These are phyloP conservation scores for Leishmania aethiopica DNA, from an alignment of 208 protist species.

Conservation along the genomic window DNA sequence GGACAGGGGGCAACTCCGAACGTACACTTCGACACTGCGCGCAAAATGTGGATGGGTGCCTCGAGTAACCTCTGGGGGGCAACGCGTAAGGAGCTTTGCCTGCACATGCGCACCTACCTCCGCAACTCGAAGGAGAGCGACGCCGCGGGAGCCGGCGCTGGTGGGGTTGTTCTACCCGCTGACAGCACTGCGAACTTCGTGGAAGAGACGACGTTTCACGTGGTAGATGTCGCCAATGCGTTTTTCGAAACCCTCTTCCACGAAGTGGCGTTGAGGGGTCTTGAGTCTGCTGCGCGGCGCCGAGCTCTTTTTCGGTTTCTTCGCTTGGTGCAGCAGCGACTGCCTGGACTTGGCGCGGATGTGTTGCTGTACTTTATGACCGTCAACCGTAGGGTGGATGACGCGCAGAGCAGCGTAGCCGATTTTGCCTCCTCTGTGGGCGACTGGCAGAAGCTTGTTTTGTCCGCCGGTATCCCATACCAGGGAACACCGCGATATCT, in stretches of 20 bases:
- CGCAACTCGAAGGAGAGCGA: slow-evolving; percentile 21
- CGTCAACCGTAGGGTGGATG: background rate
- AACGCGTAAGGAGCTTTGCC: slow-evolving; percentile 11
- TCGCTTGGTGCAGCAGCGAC: slow-evolving; percentile 30
- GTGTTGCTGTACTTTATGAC: slow-evolving; percentile 37
- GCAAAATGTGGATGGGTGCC: slow-evolving; percentile 8
- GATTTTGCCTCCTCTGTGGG: slow-evolving; percentile 14
- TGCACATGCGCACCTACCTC: slow-evolving; percentile 27
- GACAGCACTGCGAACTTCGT: slow-evolving; percentile 18
- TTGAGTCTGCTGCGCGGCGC: slow-evolving; percentile 23
- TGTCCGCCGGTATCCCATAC: slow-evolving; percentile 57
- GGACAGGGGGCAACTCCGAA: background rate
- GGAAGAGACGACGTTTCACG: slow-evolving; percentile 41
- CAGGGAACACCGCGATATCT: slow-evolving; percentile 40
- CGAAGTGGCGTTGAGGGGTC: slow-evolving; percentile 53
- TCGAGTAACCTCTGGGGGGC: background rate
- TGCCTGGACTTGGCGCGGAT: slow-evolving; percentile 47
- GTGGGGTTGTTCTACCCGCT: too few species aligned
- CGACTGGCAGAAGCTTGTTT: slow-evolving; percentile 48
- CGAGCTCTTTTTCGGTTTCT: slow-evolving; percentile 53
- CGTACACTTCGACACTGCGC: slow-evolving; percentile 12
- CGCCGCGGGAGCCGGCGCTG: background rate
- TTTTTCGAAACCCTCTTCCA: slow-evolving; percentile 67
- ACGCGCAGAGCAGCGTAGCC: background rate
- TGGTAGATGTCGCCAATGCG: slow-evolving; percentile 55